A percentile compares a stretch with the other conserved stretches of the same genome.
Conservation (phyloP, 164 flowering plant species). For the Piper longum region DNA sequence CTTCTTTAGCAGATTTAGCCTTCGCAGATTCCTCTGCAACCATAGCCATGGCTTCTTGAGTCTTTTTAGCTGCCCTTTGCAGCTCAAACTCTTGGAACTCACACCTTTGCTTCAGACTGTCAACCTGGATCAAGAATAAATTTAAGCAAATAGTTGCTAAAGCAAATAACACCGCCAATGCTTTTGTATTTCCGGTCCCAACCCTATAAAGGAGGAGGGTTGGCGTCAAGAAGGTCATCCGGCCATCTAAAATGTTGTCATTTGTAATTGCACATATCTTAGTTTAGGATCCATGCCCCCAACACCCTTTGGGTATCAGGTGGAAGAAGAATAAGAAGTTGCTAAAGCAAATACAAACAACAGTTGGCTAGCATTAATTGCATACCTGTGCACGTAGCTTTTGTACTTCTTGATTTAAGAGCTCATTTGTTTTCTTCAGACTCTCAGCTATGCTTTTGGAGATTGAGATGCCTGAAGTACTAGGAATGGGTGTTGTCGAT, state of each 20-base stretch:
- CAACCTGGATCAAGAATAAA: slow-evolving; percentile 35
- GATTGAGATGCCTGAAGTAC: slow-evolving; percentile 84
- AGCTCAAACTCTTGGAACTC: slow-evolving; percentile 82
- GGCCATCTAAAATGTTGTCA: too few species aligned
- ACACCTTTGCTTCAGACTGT: slow-evolving; percentile 60
- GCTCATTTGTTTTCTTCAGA: slow-evolving; percentile 92
- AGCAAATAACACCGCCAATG: too few species aligned
- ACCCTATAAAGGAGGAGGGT: too few species aligned
- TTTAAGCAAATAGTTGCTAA: background rate
- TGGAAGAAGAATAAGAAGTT: too few species aligned
- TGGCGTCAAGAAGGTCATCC: too few species aligned
- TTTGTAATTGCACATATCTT: too few species aligned
- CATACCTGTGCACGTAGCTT: slow-evolving; percentile 77
- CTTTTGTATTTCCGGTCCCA: too few species aligned
- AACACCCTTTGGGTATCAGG: too few species aligned
- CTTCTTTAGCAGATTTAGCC: slow-evolving; percentile 93
- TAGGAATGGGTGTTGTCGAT: slow-evolving; percentile 88
- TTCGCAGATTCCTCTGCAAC: slow-evolving; percentile 93
- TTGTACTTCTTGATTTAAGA: slow-evolving; percentile 77
- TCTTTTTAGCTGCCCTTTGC: slow-evolving; percentile 59
- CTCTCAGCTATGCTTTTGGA: slow-evolving; percentile 83
- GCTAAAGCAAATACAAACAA: background rate
- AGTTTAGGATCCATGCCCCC: too few species aligned
- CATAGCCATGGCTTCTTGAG: slow-evolving; percentile 67
- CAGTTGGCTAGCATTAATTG: background rate